Evolutionary conservation across 2,329 filamentous ascomycete genomes (phyloP).

Genomic region (Penicillium sp.): DNA sequence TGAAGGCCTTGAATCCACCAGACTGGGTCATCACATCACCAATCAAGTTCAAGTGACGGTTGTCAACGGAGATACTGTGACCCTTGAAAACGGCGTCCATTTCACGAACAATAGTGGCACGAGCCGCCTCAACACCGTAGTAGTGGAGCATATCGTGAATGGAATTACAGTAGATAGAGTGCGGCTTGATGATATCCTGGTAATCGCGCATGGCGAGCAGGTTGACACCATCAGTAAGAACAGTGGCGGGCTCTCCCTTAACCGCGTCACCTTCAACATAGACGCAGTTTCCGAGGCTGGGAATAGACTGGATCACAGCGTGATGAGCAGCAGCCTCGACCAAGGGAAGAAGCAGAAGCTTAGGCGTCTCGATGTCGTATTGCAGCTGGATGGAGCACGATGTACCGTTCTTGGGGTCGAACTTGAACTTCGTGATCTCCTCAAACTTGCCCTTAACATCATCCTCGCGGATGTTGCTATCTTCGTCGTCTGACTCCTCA

Average conservation of each 20-base stretch:
- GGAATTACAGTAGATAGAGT: slow-evolving; percentile 87
- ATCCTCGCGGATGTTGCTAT: slow-evolving; percentile 56
- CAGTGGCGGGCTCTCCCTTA: slow-evolving; percentile 48
- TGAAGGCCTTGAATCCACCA: slow-evolving; percentile 88
- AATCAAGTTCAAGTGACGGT: slow-evolving; percentile 90
- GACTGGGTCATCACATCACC: slow-evolving; percentile 97
- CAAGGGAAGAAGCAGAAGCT: slow-evolving; percentile 88
- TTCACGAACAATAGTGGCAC: slow-evolving; percentile 82
- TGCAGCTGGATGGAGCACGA: slow-evolving; percentile 80
- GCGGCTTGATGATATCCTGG: slow-evolving; percentile 79
- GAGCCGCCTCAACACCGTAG: slow-evolving; percentile 92
- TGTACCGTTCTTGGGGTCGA: slow-evolving; percentile 70
- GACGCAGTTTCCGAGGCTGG: slow-evolving; percentile 71
- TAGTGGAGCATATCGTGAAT: slow-evolving; percentile 78
- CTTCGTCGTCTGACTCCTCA: slow-evolving; percentile 45
- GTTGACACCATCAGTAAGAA: slow-evolving; percentile 84
- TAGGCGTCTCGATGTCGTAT: slow-evolving; percentile 77
- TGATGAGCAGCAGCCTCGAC: slow-evolving; percentile 77
- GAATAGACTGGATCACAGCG: slow-evolving; percentile 83
- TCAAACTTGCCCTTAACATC: slow-evolving; percentile 63
- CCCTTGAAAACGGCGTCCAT: slow-evolving; percentile 80
- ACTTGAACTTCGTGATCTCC: slow-evolving; percentile 74
- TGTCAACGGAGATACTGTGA: slow-evolving; percentile 90
- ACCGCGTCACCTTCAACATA: slow-evolving; percentile 62
- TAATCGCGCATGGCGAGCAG: slow-evolving; percentile 87